Evolutionary conservation across 305 asterid species (phyloP).

Genomic region (Rubia peregrina): DNA sequence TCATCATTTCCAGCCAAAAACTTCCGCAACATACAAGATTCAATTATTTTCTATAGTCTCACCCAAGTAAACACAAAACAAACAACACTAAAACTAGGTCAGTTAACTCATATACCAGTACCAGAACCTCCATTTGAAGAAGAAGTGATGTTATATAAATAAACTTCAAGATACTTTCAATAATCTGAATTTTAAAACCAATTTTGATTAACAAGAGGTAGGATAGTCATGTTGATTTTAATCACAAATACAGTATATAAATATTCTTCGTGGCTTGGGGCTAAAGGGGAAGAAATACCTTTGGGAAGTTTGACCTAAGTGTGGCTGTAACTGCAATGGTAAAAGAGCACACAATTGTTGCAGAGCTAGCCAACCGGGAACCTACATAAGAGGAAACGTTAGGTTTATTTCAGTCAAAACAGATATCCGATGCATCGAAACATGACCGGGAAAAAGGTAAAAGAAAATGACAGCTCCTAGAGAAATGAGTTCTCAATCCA

Average conservation of each 20-base stretch:
- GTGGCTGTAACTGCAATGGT: slow-evolving; percentile 87
- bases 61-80: too few relatives aligned
- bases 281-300: slow-evolving; percentile 32
- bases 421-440: too few relatives aligned
- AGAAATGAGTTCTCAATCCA: slow-evolving; percentile 89
- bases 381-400: slow-evolving; percentile 34
- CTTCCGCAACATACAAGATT: too few relatives aligned
- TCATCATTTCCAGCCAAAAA: too few relatives aligned
- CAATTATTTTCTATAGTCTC: too few relatives aligned
- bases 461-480: slow-evolving; percentile 73
- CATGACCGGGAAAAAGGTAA: slow-evolving; percentile 46
- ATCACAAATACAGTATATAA: not conserved
- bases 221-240: not conserved
- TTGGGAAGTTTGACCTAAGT: slow-evolving; percentile 44
- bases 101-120: too few relatives aligned
- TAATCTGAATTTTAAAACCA: not conserved
- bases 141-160: not conserved
- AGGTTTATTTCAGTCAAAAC: not conserved
- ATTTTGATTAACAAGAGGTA: not conserved
- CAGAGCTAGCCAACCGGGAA: slow-evolving; percentile 94
- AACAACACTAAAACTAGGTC: too few relatives aligned
- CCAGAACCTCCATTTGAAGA: not conserved
- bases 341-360: slow-evolving; percentile 91
- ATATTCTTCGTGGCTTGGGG: not conserved
- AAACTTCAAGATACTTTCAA: not conserved